Evolutionary conservation across 768 basidiomycete genomes (phyloP), one percentile per base, ranked within the genome.

Genomic region (Boletellus ananiceps): DNA sequence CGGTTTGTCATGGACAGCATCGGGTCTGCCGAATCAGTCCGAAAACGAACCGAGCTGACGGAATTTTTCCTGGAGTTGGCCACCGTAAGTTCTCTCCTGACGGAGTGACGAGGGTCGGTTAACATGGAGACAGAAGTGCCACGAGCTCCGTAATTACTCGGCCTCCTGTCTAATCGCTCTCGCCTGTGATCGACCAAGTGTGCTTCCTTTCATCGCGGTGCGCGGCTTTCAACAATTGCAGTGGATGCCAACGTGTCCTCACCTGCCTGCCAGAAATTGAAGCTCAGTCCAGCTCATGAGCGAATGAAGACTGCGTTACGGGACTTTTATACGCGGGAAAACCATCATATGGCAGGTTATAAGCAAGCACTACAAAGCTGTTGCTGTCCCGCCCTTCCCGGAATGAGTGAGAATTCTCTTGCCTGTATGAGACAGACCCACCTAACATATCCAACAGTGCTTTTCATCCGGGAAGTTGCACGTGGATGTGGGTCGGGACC

Each of bases 41-140:
- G 55, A 38, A 49, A 43, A 37, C 67, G 61, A 31, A 51, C 37
- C 9, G 54, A 60, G 38, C 50, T 73, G 18, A 56, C 75, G 0
- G 67, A 66, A 37, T 73, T 78, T 51, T 77, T 78, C 70, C 40
- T 78, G 21, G 74, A 77, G 45, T 52, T 78, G 40, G 73, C 78
- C 18, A 64, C 55, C 12, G 78, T 80, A 50, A 49, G 58, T 33
- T 21, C 40, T 43, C 16, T 40, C n/a, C n/a, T 38, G 27, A 41
- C 23, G 16, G 9, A 49, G 12, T 16, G 11, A 33, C 1, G 34
- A n/a, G 7, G 12, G 12, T 12, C n/a, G 16, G 18, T 35, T 63
- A 40, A 57, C 44, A 15, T 23, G 13, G 4, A 8, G 3, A 52
- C 47, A 81, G 79, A 62, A 68, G 46, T 79, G 75, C 40, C 62